phyloP scores from a whole-genome alignment of 2,329 filamentous ascomycete species.

The Pseudocercospora eumusae region DNA sequence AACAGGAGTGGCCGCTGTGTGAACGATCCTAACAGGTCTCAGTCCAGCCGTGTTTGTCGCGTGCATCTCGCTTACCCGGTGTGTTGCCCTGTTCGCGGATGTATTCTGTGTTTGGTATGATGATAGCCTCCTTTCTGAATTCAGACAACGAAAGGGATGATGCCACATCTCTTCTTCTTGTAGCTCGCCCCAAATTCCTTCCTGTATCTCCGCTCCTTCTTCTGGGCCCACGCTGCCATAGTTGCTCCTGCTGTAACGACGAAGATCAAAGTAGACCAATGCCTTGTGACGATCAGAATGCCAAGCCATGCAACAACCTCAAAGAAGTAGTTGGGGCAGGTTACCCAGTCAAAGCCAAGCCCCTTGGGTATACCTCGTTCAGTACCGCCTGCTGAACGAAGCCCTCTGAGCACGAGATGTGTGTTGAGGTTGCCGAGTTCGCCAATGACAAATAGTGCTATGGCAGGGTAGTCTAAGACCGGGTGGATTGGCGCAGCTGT shows the following conservation, averaged over 20 bases:
- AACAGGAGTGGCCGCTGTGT: background rate
- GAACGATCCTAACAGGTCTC: background rate
- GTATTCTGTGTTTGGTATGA: background rate
- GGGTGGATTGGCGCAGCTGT: conserved; percentile 59
- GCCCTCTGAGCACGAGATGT: conserved; percentile 74
- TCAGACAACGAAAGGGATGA: conserved; percentile 76
- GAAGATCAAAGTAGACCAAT: conserved; percentile 76
- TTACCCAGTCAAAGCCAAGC: conserved; percentile 81
- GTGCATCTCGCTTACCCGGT: background rate
- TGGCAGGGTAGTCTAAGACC: conserved; percentile 63
- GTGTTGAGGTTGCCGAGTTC: conserved; percentile 79
- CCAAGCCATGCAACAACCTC: conserved; percentile 86
- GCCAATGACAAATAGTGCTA: conserved; percentile 72
- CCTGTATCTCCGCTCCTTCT: conserved; percentile 88
- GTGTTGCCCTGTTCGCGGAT: background rate
- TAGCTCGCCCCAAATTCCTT: conserved; percentile 91
- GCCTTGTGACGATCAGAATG: conserved; percentile 75
- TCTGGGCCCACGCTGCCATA: conserved; percentile 85
- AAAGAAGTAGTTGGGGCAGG: conserved; percentile 97
- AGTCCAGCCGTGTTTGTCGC: background rate
- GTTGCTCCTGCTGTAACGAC: conserved; percentile 69
- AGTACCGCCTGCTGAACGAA: conserved; percentile 77
- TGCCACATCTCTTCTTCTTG: conserved; percentile 86
- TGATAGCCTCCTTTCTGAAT: background rate
- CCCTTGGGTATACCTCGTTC: conserved; percentile 86